phyloP scores from a whole-genome alignment of 1,139 yeast species.

The Suhomyces atakaporum region DNA sequence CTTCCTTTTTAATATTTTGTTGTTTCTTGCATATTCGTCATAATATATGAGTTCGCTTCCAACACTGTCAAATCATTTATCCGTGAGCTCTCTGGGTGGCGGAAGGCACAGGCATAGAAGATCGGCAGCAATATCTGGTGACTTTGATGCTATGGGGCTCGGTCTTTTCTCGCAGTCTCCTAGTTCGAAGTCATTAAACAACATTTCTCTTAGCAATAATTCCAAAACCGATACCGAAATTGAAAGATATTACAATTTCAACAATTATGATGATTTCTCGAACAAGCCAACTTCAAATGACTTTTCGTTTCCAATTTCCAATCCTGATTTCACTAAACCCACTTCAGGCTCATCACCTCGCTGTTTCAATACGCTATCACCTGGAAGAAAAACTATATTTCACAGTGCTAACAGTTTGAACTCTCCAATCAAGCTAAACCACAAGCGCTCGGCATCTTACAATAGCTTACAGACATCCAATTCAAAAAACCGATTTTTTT shows the following conservation, averaged over 20 bases:
- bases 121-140: conserved; percentile 75
- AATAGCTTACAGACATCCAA: conserved; percentile 16
- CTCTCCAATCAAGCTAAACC: conserved; percentile 39
- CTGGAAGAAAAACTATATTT: conserved; percentile 12
- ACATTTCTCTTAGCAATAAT: conserved; percentile 5
- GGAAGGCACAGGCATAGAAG: conserved; percentile 66
- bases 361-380: conserved; percentile 13
- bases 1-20: background rate
- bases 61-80: conserved; percentile 15
- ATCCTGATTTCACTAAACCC: conserved; percentile 19
- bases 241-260: conserved; percentile 31
- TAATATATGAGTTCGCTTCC: conserved; percentile 17
- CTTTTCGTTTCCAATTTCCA: conserved; percentile 36
- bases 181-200: conserved; percentile 14
- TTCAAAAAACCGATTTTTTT: conserved; percentile 29
- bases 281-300: conserved; percentile 22
- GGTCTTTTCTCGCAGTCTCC: conserved; percentile 38
- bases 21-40: background rate
- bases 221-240: conserved; percentile 10
- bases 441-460: conserved; percentile 23
- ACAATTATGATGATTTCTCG: conserved; percentile 40
- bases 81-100: conserved; percentile 21
- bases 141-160: conserved; percentile 54
- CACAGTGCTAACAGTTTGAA: conserved; percentile 25
- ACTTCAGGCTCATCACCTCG: conserved; percentile 13